Conservation (phyloP, 352 stramenopile species). For the Globisporangium splendens region DNA sequence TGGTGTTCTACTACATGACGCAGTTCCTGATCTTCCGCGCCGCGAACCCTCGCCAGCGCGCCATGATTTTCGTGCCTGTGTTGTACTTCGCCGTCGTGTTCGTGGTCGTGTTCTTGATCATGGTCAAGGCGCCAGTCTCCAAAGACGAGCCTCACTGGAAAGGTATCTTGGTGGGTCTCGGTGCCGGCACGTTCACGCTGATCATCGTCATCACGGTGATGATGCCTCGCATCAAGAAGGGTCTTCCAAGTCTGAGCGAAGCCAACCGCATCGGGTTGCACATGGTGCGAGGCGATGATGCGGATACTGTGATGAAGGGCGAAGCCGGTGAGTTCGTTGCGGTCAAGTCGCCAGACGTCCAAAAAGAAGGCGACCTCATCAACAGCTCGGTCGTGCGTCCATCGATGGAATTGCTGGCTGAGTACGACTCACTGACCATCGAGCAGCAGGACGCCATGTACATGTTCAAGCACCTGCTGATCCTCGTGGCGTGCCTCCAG, state of each 20-base stretch:
- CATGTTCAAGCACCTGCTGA: constrained; percentile 58
- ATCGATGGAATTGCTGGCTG: constrained; percentile 14
- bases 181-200: background rate
- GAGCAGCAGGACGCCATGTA: constrained; percentile 39
- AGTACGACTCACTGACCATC: constrained; percentile 23
- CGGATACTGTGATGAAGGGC: too few relatives aligned
- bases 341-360: too few relatives aligned
- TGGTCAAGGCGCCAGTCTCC: constrained; percentile 28
- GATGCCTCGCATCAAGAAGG: constrained; percentile 3
- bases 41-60: background rate
- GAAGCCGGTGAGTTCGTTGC: too few relatives aligned
- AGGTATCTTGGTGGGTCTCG: constrained; percentile 1
- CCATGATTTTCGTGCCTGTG: constrained; percentile 38
- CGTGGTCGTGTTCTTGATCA: constrained; percentile 44
- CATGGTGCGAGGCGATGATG: too few relatives aligned
- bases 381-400: constrained; percentile 12
- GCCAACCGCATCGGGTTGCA: constrained; percentile 1
- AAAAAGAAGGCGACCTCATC: too few relatives aligned
- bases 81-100: constrained; percentile 46
- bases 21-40: constrained; percentile 43
- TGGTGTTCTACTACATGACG: constrained; percentile 56
- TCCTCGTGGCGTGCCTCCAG: constrained; percentile 67
- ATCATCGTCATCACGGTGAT: background rate
- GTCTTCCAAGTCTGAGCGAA: background rate
- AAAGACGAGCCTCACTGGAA: constrained; percentile 5